Base-by-base conservation (phyloP, 2,329 filamentous ascomycete genomes). In the Orbilia ellipsospora region DNA sequence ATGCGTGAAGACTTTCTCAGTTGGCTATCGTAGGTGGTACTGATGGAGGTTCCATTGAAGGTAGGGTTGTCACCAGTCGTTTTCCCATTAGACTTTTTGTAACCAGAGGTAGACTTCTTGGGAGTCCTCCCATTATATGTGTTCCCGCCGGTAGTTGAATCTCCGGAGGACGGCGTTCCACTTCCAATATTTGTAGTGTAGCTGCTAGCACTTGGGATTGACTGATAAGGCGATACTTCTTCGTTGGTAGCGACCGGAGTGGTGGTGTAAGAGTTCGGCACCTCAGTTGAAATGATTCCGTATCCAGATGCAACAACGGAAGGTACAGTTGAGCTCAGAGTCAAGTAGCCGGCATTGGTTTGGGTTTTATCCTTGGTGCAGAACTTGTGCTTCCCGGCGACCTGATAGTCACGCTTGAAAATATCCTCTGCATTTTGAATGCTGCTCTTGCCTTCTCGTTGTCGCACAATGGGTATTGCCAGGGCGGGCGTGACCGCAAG, bases 391-490 rank as follows among this genome's bases (percentile, higher is more conserved):
- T 60, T 74, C 4, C 31, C 15, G n/a, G 57, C 50, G 15, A 54
- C n/a, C 44, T 16, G 16, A 16, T 20, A 15, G 7, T 48, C 40
- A 8, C 68, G 69, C 59, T 68, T 74, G 31, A 52, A 55, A 10
- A 67, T 28, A n/a, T 50, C 57, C 15, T 28, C n/a, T 28, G 65
- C 40, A 12, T 45, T 31, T 16, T 65, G 52, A 6, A 54, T 69
- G 45, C n/a, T 75, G 20, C 72, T 75, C 18, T 64, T 59, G 15
- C 72, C 72, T 65, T 75, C 64, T 10, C 44, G 36, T 36, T 64
- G 72, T 36, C 65, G 57, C 15, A 65, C 36, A 6, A 36, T 36
- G 5, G 72, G 72, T 16, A 51, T 20, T 13, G 72, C 72, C 42
- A 75, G 48, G 4, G 54, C 60, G 18, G 40, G 54, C 2, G 59